Evolutionary conservation across 2,329 filamentous ascomycete species (phyloP), one percentile per base, ranked within the genome.

Genomic region (Diaporthe vaccinii): DNA sequence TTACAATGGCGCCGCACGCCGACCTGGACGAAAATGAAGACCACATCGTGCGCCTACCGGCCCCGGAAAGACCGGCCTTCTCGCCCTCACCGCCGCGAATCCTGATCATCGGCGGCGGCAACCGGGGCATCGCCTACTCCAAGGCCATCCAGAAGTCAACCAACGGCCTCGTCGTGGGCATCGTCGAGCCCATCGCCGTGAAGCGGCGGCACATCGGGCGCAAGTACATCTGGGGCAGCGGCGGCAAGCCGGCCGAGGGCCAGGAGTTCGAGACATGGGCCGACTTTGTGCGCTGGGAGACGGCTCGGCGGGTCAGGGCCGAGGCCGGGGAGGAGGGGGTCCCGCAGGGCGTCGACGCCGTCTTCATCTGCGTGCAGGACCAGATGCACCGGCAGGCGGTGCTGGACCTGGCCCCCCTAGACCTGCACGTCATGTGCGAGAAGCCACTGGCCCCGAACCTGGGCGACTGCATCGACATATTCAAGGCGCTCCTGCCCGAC

Each of bases 351-450:
- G 65, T 68, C 14, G 65, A 68, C 6, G 65, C 46, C 8, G 65
- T 68, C 31, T 68, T 68, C n/a, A 55, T 68, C 20, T 68, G 65
- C 31, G 65, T 68, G 31, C 65, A 68, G 31, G 65, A 68, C 65
- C 65, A 68, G 34, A 12, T 68, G 46, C 65, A 68, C 46, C 31
- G 31, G 6, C 22, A 68, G 22, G 65, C 49, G 1, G 65, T 68
- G 31, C 46, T 68, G 46, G 65, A 28, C 14, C 31, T 68, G 65
- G 34, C 31, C 7, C 65, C 65, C 1, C 8, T 68, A 8, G 34
- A 41, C 9, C 31, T 68, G 31, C 65, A 68, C 34, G 34, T 68
- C 22, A 68, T 68, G 65, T 68, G 65, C 12, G 65, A 68, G 65
- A 68, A 68, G 49, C 65, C 65, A 22, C 46, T 68, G 1, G 65